phyloP scores from a whole-genome alignment of 805 yeast genomes.

The Saturnispora dispora region DNA sequence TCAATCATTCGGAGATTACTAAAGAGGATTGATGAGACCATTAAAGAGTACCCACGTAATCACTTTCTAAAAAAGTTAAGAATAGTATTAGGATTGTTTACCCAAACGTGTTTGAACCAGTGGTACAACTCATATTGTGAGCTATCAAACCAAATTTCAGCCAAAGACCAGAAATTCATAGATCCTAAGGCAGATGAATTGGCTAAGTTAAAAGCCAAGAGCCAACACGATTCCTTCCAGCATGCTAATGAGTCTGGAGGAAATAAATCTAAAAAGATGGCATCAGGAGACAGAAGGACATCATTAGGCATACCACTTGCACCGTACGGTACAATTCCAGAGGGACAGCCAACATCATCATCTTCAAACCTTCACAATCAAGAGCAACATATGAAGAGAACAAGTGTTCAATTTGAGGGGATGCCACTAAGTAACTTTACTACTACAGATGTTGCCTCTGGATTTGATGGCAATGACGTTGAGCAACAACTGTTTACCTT shows the following conservation, averaged over 20 bases:
- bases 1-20: slow-evolving; percentile 20
- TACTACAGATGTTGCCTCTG: slow-evolving; percentile 3
- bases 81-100: slow-evolving; percentile 47
- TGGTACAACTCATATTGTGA: slow-evolving; percentile 25
- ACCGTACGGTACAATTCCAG: background rate
- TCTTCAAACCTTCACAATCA: background rate
- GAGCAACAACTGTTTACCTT: slow-evolving; percentile 39
- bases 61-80: slow-evolving; percentile 44
- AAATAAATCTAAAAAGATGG: background rate
- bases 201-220: background rate
- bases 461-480: background rate
- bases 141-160: slow-evolving; percentile 10
- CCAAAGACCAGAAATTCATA: background rate
- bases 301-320: background rate
- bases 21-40: slow-evolving; percentile 21
- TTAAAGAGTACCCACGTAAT: slow-evolving; percentile 35
- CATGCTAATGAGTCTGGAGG: background rate
- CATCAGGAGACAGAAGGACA: background rate
- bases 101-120: slow-evolving; percentile 54
- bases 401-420: background rate
- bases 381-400: background rate
- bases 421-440: background rate
- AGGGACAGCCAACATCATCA: background rate
- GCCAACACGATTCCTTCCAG: background rate
- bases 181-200: slow-evolving; percentile 5